Percentiles rank a stretch among this genome's conserved stretches.
Evolutionary conservation across 495 filamentous ascomycete genomes (phyloP).

Genomic region (Annulohypoxylon moriforme): DNA sequence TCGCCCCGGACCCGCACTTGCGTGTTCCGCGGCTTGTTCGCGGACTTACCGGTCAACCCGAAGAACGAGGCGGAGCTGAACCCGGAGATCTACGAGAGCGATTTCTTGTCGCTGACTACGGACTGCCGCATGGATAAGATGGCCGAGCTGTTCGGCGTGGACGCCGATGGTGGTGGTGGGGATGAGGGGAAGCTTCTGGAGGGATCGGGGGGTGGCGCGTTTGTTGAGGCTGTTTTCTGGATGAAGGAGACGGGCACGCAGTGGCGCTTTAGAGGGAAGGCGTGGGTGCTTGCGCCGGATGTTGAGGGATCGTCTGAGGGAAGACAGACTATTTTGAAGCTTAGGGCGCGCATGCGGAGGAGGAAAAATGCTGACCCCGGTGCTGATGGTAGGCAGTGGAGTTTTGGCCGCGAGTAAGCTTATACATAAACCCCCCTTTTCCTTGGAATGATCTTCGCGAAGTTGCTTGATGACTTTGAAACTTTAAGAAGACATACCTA

Average conservation of each 20-base stretch:
- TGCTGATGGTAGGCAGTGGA: conserved; percentile 59
- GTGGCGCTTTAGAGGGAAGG: conserved; percentile 83
- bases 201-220: conserved; percentile 71
- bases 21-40: conserved; percentile 86
- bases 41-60: conserved; percentile 72
- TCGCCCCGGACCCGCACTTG: conserved; percentile 62
- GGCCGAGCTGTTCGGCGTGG: conserved; percentile 67
- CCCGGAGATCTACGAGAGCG: conserved; percentile 73
- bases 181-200: conserved; percentile 40
- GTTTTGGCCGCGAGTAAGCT: conserved; percentile 79
- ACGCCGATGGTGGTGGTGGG: conserved; percentile 49
- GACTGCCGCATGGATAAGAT: conserved; percentile 89
- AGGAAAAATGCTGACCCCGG: conserved; percentile 13
- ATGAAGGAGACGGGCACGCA: conserved; percentile 74
- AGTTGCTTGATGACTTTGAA: too few relatives aligned
- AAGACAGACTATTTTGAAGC: conserved; percentile 54
- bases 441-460: too few relatives aligned
- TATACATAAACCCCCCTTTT: too few relatives aligned
- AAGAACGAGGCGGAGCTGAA: conserved; percentile 71
- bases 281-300: conserved; percentile 72
- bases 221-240: conserved; percentile 89
- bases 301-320: conserved; percentile 62
- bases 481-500: too few relatives aligned
- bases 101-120: conserved; percentile 84
- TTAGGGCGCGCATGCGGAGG: conserved; percentile 62